These are phyloP conservation scores for Psilocybe cubensis DNA, from an alignment of 768 basidiomycete species.

Conservation along the genomic window DNA sequence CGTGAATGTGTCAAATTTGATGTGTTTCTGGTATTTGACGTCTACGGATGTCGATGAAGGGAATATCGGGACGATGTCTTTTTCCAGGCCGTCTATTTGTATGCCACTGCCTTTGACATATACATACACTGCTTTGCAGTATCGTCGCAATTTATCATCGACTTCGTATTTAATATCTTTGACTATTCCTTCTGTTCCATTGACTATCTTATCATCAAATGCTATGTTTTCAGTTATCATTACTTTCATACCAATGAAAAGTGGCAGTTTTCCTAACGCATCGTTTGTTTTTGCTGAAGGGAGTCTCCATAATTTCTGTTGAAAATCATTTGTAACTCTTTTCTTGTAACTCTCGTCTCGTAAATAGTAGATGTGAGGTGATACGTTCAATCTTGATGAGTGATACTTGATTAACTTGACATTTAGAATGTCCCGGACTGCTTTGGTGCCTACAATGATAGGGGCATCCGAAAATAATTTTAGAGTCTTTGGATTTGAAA, in stretches of 20 bases:
- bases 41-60: constrained; percentile 7
- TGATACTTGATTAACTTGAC: constrained; percentile 5
- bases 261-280: constrained; percentile 14
- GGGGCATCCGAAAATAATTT: constrained; percentile 16
- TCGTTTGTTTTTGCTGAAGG: constrained; percentile 4
- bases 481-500: background rate
- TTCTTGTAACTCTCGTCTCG: background rate
- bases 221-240: constrained; percentile 25
- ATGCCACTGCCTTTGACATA: background rate
- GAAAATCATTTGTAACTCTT: background rate
- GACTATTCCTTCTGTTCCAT: constrained; percentile 19
- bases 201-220: constrained; percentile 14
- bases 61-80: constrained; percentile 12
- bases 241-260: constrained; percentile 19
- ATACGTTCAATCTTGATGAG: background rate
- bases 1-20: background rate
- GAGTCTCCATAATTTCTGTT: constrained; percentile 5
- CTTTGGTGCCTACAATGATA: constrained; percentile 19
- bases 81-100: background rate
- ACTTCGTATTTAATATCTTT: constrained; percentile 10
- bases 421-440: constrained; percentile 15
- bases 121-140: constrained; percentile 12
- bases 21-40: too few relatives aligned
- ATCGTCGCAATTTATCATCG: background rate
- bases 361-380: constrained; percentile 1